These are phyloP conservation scores for Penicillium sp. DNA, from an alignment of 2,329 filamentous ascomycete species.

Conservation along the genomic window DNA sequence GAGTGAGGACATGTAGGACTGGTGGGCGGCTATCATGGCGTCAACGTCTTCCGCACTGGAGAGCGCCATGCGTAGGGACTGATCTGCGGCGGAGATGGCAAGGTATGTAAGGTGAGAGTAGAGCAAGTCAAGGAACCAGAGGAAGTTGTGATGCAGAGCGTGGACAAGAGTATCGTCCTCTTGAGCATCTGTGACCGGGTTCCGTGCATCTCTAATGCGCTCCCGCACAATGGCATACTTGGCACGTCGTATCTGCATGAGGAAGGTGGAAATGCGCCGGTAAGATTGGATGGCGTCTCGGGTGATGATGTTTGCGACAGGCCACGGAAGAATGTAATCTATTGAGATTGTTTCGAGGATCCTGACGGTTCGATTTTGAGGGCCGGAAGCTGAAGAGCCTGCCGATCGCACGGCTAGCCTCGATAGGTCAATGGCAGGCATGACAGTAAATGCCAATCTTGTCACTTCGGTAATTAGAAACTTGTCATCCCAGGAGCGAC, in stretches of 20 bases:
- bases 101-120: conserved; percentile 74
- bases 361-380: conserved; percentile 58
- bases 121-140: conserved; percentile 75
- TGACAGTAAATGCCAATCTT: conserved; percentile 64
- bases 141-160: conserved; percentile 62
- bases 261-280: conserved; percentile 69
- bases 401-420: conserved; percentile 60
- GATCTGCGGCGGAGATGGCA: conserved; percentile 63
- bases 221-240: conserved; percentile 62
- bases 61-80: conserved; percentile 58
- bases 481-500: conserved; percentile 69
- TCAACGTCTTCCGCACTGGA: conserved; percentile 69
- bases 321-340: conserved; percentile 66
- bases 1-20: conserved; percentile 60
- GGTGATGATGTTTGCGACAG: conserved; percentile 69
- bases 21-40: conserved; percentile 71
- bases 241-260: conserved; percentile 74
- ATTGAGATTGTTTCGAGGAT: conserved; percentile 64
- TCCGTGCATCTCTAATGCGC: conserved; percentile 34
- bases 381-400: conserved; percentile 41
- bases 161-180: conserved; percentile 36
- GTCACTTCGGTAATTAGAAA: conserved; percentile 77
- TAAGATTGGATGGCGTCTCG: conserved; percentile 64
- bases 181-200: conserved; percentile 33
- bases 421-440: conserved; percentile 56